These are phyloP conservation scores for Rhodotorula diobovata DNA, from an alignment of 768 basidiomycete species.

Conservation along the genomic window DNA sequence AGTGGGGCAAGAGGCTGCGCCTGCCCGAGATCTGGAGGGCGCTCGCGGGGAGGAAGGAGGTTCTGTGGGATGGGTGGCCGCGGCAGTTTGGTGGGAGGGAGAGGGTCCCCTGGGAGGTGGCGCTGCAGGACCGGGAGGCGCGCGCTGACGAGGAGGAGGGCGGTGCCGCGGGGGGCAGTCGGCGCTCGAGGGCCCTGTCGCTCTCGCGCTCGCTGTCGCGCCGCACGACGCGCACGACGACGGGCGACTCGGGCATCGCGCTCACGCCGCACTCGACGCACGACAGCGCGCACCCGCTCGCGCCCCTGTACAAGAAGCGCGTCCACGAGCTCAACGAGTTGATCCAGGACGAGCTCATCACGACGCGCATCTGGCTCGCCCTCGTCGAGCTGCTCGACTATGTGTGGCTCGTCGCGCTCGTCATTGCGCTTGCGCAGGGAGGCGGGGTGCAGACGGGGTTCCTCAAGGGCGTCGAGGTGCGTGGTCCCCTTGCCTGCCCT, in stretches of 20 bases:
- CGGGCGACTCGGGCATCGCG: conserved; percentile 25
- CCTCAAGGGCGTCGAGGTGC: conserved; percentile 34
- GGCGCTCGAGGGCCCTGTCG: not conserved
- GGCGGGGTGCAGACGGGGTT: conserved; percentile 16
- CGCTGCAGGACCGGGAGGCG: too few relatives aligned
- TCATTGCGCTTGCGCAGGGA: conserved; percentile 19
- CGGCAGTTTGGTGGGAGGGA: conserved; percentile 26
- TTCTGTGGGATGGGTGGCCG: conserved; percentile 25
- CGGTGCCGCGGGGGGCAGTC: not conserved
- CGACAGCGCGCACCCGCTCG: conserved; percentile 13
- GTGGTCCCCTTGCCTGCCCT: not conserved
- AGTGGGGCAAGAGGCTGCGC: conserved; percentile 1
- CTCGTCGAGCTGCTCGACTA: conserved; percentile 21
- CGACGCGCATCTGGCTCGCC: conserved; percentile 16
- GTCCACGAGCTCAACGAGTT: conserved; percentile 21
- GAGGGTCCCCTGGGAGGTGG: not conserved
- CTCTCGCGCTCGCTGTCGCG: not conserved
- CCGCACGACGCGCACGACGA: not conserved
- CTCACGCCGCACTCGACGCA: conserved; percentile 7
- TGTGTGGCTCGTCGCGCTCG: conserved; percentile 15
- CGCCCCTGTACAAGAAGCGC: conserved; percentile 12
- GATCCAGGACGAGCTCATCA: not conserved
- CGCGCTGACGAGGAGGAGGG: conserved; percentile 13
- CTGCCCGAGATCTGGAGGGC: not conserved
- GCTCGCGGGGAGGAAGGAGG: conserved; percentile 7